phyloP scores from a whole-genome alignment of 2,329 filamentous ascomycete genomes.

The Fusarium compactum region DNA sequence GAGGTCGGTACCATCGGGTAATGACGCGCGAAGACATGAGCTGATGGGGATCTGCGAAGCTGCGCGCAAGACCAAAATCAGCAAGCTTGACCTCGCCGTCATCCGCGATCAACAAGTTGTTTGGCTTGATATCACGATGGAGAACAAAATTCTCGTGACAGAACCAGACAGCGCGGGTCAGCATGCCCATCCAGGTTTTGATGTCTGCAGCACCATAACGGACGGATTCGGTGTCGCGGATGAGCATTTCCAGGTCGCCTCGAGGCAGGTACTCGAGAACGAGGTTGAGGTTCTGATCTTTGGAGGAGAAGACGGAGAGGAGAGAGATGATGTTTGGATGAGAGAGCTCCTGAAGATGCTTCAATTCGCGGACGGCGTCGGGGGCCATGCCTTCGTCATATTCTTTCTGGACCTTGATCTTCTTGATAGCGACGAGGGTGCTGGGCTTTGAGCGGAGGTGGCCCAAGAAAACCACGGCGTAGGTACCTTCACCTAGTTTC shows the following conservation, averaged over 20 bases:
- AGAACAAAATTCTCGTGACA: constrained; percentile 95
- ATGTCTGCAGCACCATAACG: constrained; percentile 90
- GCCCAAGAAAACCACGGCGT: constrained; percentile 93
- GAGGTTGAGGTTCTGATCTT: constrained; percentile 95
- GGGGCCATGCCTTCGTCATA: constrained; percentile 93
- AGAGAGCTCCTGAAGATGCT: constrained; percentile 91
- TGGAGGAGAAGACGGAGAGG: constrained; percentile 92
- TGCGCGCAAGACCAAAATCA: constrained; percentile 94
- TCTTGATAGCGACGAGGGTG: constrained; percentile 89
- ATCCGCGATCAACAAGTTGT: constrained; percentile 94
- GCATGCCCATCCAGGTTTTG: constrained; percentile 99
- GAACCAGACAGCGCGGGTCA: constrained; percentile 93
- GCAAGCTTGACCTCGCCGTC: constrained; percentile 95
- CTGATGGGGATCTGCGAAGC: constrained; percentile 87
- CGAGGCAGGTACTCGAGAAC: constrained; percentile 93
- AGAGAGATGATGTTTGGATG: constrained; percentile 97
- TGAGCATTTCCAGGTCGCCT: constrained; percentile 95
- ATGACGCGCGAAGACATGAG: constrained; percentile 96
- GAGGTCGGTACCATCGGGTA: constrained; percentile 95
- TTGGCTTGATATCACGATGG: constrained; percentile 98
- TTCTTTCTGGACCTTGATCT: constrained; percentile 88
- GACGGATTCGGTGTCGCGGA: constrained; percentile 82
- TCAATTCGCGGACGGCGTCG: constrained; percentile 95
- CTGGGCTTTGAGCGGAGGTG: constrained; percentile 79
- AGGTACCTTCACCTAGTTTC: constrained; percentile 95